phyloP scores from a whole-genome alignment of 2,329 filamentous ascomycete species.

The Fusarium clavum region DNA sequence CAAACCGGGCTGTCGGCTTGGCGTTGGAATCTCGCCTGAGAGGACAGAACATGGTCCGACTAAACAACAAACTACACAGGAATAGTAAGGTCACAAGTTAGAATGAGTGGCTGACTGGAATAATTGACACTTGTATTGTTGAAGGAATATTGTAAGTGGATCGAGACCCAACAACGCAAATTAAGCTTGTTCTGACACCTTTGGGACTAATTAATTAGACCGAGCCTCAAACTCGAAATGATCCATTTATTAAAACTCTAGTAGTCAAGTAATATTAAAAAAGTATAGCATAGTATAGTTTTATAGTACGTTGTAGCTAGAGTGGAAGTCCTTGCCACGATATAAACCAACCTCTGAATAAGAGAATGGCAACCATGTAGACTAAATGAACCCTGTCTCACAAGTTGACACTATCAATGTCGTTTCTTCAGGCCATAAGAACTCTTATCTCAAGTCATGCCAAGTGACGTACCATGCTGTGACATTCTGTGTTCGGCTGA shows the following conservation, averaged over 20 bases:
- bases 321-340: constrained; percentile 1
- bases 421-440: background rate
- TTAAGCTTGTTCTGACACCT: constrained; percentile 5
- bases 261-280: background rate
- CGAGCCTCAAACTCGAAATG: background rate
- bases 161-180: background rate
- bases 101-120: background rate
- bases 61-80: background rate
- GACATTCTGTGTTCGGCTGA: constrained; percentile 12
- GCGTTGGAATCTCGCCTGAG: background rate
- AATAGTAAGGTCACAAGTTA: background rate
- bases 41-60: background rate
- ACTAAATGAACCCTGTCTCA: too few relatives aligned
- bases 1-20: constrained; percentile 10
- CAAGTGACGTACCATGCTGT: constrained; percentile 17
- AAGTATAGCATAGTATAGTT: background rate
- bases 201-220: background rate
- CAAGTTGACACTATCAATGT: background rate
- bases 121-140: background rate
- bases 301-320: background rate
- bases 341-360: background rate
- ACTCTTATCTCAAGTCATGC: background rate
- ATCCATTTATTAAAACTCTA: background rate
- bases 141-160: background rate
- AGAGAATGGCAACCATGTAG: background rate